Conservation (phyloP, 2,329 filamentous ascomycete genomes). For the Fusarium tupiense region DNA sequence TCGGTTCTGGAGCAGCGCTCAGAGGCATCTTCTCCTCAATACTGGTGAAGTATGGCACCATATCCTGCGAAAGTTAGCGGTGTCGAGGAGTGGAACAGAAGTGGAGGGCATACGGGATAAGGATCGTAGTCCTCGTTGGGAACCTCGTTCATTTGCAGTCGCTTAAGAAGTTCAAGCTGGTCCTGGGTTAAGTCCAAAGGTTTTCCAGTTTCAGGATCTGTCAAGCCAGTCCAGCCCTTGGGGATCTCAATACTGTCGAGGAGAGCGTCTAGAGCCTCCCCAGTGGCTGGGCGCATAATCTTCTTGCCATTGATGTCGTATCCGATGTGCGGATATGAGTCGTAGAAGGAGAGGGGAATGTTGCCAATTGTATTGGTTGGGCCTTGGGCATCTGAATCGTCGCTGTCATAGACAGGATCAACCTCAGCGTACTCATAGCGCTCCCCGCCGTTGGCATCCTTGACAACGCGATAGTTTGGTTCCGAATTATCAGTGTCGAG, state of each 20-base stretch:
- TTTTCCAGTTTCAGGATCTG: constrained; percentile 92
- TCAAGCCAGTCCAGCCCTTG: constrained; percentile 96
- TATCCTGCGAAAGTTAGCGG: constrained; percentile 63
- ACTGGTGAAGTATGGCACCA: constrained; percentile 92
- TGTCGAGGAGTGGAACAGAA: not conserved
- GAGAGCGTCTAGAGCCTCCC: constrained; percentile 90
- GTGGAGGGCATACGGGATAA: constrained; percentile 72
- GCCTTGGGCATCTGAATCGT: constrained; percentile 86
- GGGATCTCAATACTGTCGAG: constrained; percentile 97
- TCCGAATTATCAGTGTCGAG: constrained; percentile 55
- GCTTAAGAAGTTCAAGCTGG: constrained; percentile 87
- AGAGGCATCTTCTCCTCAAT: constrained; percentile 93
- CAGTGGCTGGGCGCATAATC: constrained; percentile 94
- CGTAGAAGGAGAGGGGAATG: constrained; percentile 94
- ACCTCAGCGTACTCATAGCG: constrained; percentile 95
- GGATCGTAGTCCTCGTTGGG: constrained; percentile 91
- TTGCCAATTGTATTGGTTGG: constrained; percentile 92
- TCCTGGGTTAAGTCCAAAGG: constrained; percentile 87
- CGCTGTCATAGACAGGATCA: constrained; percentile 93
- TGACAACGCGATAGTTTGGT: constrained; percentile 65
- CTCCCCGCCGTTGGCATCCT: constrained; percentile 88
- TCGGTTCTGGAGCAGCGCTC: constrained; percentile 93
- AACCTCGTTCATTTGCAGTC: constrained; percentile 88
- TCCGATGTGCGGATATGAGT: constrained; percentile 96
- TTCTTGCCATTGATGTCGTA: constrained; percentile 99